Base-by-base conservation (phyloP, 257 asterid genomes). In the Przewalskia tangutica region DNA sequence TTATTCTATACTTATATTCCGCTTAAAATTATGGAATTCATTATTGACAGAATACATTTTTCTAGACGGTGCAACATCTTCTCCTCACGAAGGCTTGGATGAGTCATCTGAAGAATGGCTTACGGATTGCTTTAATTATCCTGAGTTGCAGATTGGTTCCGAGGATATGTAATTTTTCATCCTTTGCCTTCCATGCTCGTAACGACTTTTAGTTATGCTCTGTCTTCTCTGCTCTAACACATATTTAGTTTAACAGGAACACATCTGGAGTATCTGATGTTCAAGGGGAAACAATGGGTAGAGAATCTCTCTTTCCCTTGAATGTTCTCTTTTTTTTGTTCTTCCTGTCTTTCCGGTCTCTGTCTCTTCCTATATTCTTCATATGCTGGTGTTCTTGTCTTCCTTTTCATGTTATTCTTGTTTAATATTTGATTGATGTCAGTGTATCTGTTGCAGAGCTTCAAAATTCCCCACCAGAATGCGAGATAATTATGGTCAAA, bases 81-180 rank as follows among this genome's bases (percentile, higher is more conserved):
- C 86, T 6, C 77, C 83, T 55, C 54, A 54, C 5, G 87, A 82
- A 85, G 81, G 54, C 73, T 54, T 89, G 73, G 90, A 89, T 84
- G 84, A 81, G 71, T 50, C 88, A 59, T 84, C 83, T 76, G 90
- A 87, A 82, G 85, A 73, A 63, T 89, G 90, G 90, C 38, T 89
- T 62, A 71, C 89, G 2, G 82, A 82, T 73, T 85, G 85, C 78
- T 64, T 89, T 48, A 81, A 60, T 66, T 89, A 87, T 81, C 8
- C 80, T 46, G 88, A 68, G 27, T 68, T 79, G 83, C 84, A 80
- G 32, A 8, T 58, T 34, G 38, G 62, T 86, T 50, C 85, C 18
- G 48, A 58, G 14, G 71, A 83, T 23, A 50, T 70, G 86, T 84
- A 82, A 40, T 77, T 34, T 79, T 44, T 60, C 34, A 42, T 70